These are phyloP conservation scores for Nicotiana undulata DNA, from an alignment of 257 asterid genomes.

Conservation along the genomic window DNA sequence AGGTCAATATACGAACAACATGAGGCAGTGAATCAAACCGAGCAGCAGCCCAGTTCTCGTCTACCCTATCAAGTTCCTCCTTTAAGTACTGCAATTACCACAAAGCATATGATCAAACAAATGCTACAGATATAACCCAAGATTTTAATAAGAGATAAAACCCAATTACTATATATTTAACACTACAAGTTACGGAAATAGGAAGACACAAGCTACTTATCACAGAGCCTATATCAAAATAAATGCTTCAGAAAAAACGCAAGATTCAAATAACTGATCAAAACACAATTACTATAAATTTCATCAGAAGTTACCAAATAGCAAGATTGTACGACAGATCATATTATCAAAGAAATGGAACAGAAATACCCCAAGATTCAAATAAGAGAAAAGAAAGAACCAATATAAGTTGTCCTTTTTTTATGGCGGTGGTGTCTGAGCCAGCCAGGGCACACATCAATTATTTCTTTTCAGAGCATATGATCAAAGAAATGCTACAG, in stretches of 20 bases:
- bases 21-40: constrained; percentile 98
- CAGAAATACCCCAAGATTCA: background rate
- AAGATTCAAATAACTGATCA: background rate
- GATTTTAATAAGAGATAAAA: background rate
- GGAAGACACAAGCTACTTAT: background rate
- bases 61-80: constrained; percentile 84
- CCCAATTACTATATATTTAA: background rate
- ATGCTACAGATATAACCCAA: background rate
- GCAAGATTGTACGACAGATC: background rate
- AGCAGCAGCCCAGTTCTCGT: constrained; percentile 94
- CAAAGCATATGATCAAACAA: constrained; percentile 10
- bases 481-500: background rate
- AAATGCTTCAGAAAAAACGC: background rate
- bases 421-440: no score
- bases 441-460: no score
- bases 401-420: background rate
- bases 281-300: background rate
- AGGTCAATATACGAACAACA: constrained; percentile 93
- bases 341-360: background rate
- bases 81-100: constrained; percentile 56
- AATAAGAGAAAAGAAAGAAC: background rate
- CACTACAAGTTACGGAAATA: background rate
- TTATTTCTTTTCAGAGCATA: background rate
- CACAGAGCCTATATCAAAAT: background rate
- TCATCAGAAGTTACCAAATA: background rate